Conservation (phyloP, 2,329 filamentous ascomycete genomes). For the Colletotrichum paranaense region DNA sequence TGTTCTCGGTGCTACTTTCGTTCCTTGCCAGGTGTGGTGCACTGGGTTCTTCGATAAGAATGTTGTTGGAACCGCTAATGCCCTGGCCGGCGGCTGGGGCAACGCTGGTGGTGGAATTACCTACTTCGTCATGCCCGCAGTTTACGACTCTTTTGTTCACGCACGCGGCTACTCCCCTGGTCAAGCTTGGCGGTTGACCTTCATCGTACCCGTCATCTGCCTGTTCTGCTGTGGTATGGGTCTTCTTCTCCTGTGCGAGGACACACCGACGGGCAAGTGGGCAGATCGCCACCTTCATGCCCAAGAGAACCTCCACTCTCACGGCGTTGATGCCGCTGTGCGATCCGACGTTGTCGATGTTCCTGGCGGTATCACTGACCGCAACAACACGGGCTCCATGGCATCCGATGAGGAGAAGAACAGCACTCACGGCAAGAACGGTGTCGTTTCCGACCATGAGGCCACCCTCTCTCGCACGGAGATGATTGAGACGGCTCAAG, state of each 20-base stretch:
- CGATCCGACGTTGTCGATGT: conserved; percentile 58
- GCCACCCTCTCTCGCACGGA: conserved; percentile 59
- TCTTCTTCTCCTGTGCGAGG: conserved; percentile 80
- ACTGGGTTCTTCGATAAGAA: conserved; percentile 96
- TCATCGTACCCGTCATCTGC: conserved; percentile 84
- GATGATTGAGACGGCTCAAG: conserved; percentile 65
- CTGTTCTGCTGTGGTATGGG: conserved; percentile 74
- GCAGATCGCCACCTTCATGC: conserved; percentile 73
- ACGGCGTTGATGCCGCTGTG: conserved; percentile 53
- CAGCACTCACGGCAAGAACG: conserved; percentile 48
- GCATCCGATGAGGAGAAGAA: conserved; percentile 48
- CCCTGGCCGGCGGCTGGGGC: conserved; percentile 84
- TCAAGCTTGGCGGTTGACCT: conserved; percentile 85
- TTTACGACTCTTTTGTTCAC: conserved; percentile 80
- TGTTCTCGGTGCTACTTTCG: conserved; percentile 81
- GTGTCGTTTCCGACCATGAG: conserved; percentile 54
- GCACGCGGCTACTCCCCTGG: conserved; percentile 70
- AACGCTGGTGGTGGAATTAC: conserved; percentile 92
- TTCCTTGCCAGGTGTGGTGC: conserved; percentile 92
- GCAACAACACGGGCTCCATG: conserved; percentile 39
- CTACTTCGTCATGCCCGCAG: conserved; percentile 93
- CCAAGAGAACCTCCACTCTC: conserved; percentile 61
- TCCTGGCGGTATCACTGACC: conserved; percentile 60
- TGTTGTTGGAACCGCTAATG: conserved; percentile 88
- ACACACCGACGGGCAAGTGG: conserved; percentile 88